Conservation (phyloP, 1,139 yeast species). For the Meyerozyma elateridarum region DNA sequence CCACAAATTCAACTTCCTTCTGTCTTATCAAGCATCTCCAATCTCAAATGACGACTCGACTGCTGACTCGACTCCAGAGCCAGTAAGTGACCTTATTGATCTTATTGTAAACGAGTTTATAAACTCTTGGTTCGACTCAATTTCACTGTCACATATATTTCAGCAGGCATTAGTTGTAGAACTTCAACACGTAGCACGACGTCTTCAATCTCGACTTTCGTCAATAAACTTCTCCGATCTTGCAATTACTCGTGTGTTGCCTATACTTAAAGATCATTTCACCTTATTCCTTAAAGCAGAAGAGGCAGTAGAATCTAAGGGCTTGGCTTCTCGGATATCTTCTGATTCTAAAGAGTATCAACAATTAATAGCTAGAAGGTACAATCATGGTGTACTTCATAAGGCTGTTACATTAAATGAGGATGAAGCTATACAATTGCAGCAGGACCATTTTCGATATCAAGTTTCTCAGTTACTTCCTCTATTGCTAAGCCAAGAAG, state of each 20-base stretch:
- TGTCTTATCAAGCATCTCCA: no score
- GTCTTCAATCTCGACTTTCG: conserved; percentile 37
- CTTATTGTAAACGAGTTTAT: conserved; percentile 59
- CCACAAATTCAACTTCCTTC: no score
- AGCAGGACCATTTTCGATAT: conserved; percentile 49
- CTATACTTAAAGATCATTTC: conserved; percentile 65
- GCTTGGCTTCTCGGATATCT: conserved; percentile 11
- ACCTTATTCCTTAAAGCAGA: conserved; percentile 51
- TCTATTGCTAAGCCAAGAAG: conserved; percentile 43
- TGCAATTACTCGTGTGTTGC: conserved; percentile 55
- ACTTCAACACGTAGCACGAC: conserved; percentile 38
- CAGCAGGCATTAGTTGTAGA: conserved; percentile 49
- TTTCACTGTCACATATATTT: conserved; percentile 48
- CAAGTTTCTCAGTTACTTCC: conserved; percentile 46
- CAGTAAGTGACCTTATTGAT: conserved; percentile 50
- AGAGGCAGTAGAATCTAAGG: conserved; percentile 26
- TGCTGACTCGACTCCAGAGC: no score
- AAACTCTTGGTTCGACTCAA: conserved; percentile 54
- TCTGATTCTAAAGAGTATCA: conserved; percentile 46
- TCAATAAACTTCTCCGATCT: conserved; percentile 53
- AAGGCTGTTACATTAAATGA: conserved; percentile 49
- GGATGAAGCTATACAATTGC: conserved; percentile 21
- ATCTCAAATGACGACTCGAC: no score
- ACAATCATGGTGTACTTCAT: conserved; percentile 56
- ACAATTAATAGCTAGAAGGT: conserved; percentile 55